Evolutionary conservation across 1,139 yeast genomes (phyloP), one percentile per base, ranked within the genome.

Genomic region (Saccharomyces hybrid): DNA sequence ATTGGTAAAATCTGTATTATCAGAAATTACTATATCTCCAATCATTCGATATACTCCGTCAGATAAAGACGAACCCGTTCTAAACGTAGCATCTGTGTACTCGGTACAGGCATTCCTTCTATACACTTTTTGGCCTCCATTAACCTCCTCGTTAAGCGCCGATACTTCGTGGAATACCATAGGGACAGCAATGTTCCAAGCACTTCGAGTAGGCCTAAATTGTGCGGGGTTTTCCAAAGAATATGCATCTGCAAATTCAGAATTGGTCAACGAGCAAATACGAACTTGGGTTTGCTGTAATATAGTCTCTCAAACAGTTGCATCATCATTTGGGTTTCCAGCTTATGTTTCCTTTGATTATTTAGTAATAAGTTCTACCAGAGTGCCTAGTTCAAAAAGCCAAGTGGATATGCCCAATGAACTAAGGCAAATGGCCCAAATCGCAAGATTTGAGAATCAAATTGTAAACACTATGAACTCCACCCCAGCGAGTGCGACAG

Each of bases 151-250:
- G 0, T 77, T 93, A 51, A 87, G 95, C 70, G 97, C 98, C 0
- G 98, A 93, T 66, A 86, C 96, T 3, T 86, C 96, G 3, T 93
- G 97, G 95, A 88, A 87, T 65, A 88, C 97, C 0, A 86, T 89
- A 14, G 97, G 97, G 0, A 84, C 88, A 49, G 98, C 97, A 2
- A 77, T 90, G 65, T 88, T 88, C 67, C 96, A 88, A 68, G 97
- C 97, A 0, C 86, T 91, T 34, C 75, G 97, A 56, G 87, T 91
- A 11, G 98, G 99, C 0, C 74, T 93, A 42, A 97, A 93, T 66
- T 78, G 87, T 28, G 88, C 93, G 0, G 88, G 87, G 7, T 79
- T 78, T 57, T 74, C 81, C 7, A 71, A 74, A 47, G 83, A 78
- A 61, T 78, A 82, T 68, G 73, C 84, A 59, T 71, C 76, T 26